Base-by-base conservation (phyloP, 306 rosid species). In the Cucumis hystrix region DNA sequence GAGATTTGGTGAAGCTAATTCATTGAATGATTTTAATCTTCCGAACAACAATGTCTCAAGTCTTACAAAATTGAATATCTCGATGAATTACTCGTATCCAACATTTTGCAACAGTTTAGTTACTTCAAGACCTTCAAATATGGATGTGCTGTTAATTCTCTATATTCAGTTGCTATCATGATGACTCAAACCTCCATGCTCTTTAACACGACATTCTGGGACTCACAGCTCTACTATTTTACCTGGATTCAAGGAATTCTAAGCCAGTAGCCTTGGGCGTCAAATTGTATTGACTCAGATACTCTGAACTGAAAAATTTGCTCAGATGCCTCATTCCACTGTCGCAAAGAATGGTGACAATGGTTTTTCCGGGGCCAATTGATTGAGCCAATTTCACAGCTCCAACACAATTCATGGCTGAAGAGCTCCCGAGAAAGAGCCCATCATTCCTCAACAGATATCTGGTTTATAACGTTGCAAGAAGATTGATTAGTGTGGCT, bases 291-390 rank as follows among this genome's bases (percentile, higher is more conserved):
- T 74, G 81, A 71, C 89, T 79, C 76, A 90, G 86, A 87, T 92
- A 95, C 60, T 88, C 91, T 11, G 82, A 82, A 73, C 83, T 84
- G 82, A 78, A 75, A 85, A 95, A 90, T 83, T 92, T 92, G 86
- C 99, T 95, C 83, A 92, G 83, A 80, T 95, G 99, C 85, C 97
- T 90, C 96, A 92, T 95, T 70, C 99, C 97, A 75, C 83, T 90
- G 78, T 95, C 97, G 15, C 97, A 95, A 40, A 95, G 91, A 78
- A 95, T 90, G 63, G 99, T 92, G 60, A 92, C 99, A 68, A 95
- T 86, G 25, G 91, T 92, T 82, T 92, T 96, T 81, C 97, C 93
- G 41, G 97, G 90, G 62, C 98, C 98, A 66, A 91, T 28, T 74
- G 87, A 52, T 79, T 87, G 93, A 7, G 98, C 98, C 59, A 82